A percentile compares a stretch with the other conserved stretches of the same genome.
phyloP scores from a whole-genome alignment of 805 yeast genomes.

The Candida loeiensis region DNA sequence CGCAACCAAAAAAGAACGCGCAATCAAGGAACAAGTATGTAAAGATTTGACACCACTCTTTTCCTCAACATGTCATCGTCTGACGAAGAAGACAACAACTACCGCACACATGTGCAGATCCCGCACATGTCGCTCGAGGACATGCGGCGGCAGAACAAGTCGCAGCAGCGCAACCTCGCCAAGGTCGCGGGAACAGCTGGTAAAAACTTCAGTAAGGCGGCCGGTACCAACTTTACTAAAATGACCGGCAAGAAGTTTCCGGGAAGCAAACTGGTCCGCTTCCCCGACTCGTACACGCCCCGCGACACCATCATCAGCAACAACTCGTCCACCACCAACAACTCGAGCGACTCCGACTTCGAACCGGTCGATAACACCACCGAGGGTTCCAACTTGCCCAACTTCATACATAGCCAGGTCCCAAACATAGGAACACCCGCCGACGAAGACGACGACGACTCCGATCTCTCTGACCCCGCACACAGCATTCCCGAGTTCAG shows the following conservation, averaged over 20 bases:
- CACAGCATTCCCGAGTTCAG: constrained; percentile 7
- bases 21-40: not conserved
- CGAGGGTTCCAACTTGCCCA: constrained; percentile 18
- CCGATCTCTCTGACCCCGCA: constrained; percentile 4
- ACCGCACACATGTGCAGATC: constrained; percentile 26
- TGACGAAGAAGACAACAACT: constrained; percentile 30
- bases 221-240: constrained; percentile 9
- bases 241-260: constrained; percentile 20
- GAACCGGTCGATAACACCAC: constrained; percentile 2
- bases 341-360: constrained; percentile 19
- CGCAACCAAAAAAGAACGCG: not conserved
- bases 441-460: constrained; percentile 13
- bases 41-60: not conserved
- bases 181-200: constrained; percentile 20
- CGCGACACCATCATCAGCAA: constrained; percentile 27
- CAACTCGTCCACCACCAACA: constrained; percentile 22
- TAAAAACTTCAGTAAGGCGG: constrained; percentile 11
- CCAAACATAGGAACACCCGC: constrained; percentile 9
- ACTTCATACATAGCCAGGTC: constrained; percentile 13
- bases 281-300: constrained; percentile 25
- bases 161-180: constrained; percentile 12
- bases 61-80: constrained; percentile 11
- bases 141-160: constrained; percentile 15
- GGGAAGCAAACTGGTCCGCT: constrained; percentile 23
- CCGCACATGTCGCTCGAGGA: constrained; percentile 25